These are phyloP conservation scores for Diaporthe sp. DNA, from an alignment of 2,329 filamentous ascomycete genomes.

Conservation along the genomic window DNA sequence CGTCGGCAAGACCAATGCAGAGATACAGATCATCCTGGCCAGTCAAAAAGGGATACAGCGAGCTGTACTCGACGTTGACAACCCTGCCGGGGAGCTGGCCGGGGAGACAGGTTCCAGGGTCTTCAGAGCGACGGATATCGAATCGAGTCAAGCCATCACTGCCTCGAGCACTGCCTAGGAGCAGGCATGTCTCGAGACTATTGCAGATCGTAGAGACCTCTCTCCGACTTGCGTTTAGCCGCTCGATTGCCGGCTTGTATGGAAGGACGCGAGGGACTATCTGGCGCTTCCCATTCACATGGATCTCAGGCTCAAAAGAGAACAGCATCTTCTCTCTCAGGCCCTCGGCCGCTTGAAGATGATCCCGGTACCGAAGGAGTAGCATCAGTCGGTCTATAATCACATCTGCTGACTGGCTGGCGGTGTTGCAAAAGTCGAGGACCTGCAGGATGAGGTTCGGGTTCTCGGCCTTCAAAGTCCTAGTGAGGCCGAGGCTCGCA, in stretches of 20 bases:
- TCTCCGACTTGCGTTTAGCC: slow-evolving; percentile 55
- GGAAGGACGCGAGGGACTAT: slow-evolving; percentile 57
- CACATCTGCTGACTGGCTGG: background rate
- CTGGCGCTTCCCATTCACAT: slow-evolving; percentile 51
- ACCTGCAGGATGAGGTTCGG: slow-evolving; percentile 50
- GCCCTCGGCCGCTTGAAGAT: background rate
- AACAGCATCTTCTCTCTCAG: slow-evolving; percentile 36
- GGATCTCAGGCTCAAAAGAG: slow-evolving; percentile 56
- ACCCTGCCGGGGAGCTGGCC: background rate
- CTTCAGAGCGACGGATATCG: slow-evolving; percentile 37
- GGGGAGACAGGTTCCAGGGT: accelerated
- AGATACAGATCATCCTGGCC: slow-evolving; percentile 46
- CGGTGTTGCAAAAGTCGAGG: slow-evolving; percentile 48
- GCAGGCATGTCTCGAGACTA: slow-evolving; percentile 50
- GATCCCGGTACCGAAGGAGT: slow-evolving; percentile 1
- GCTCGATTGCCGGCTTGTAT: slow-evolving; percentile 54
- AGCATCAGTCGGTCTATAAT: background rate
- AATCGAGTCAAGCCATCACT: slow-evolving; percentile 44
- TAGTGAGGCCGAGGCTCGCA: slow-evolving; percentile 51
- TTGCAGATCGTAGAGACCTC: slow-evolving; percentile 51
- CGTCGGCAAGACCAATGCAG: slow-evolving; percentile 51
- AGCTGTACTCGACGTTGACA: slow-evolving; percentile 56
- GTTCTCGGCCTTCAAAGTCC: slow-evolving; percentile 51
- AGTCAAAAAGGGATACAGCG: slow-evolving; percentile 49
- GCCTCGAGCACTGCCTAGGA: slow-evolving; percentile 43